Evolutionary conservation across 2,329 filamentous ascomycete genomes (phyloP).

Genomic region (Xylariaceae sp.): DNA sequence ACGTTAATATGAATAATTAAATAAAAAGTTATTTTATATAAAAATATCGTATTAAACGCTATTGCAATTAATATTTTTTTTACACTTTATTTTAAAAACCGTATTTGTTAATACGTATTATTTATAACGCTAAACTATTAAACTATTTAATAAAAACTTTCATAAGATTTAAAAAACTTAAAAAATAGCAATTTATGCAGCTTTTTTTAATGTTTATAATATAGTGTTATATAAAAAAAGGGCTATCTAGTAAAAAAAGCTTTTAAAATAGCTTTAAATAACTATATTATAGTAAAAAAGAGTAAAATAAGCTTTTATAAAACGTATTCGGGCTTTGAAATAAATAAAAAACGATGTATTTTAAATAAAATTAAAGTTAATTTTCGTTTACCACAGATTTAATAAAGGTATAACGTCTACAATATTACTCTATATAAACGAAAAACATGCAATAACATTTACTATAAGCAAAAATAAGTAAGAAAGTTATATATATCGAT

Average conservation of each 20-base stretch:
- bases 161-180: background rate
- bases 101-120: background rate
- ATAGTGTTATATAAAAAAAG: background rate
- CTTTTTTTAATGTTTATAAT: background rate
- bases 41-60: background rate
- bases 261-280: background rate
- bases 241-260: background rate
- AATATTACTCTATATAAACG: background rate
- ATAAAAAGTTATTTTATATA: background rate
- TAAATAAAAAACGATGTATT: background rate
- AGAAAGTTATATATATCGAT: background rate
- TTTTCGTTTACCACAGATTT: background rate
- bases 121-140: background rate
- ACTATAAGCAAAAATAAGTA: too few relatives aligned
- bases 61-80: background rate
- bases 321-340: background rate
- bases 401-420: background rate
- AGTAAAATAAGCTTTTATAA: background rate
- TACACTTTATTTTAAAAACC: background rate
- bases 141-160: background rate
- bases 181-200: background rate
- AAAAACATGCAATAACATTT: background rate
- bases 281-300: background rate
- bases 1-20: constrained; percentile 1
- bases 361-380: background rate